Percentiles rank a stretch among this genome's conserved stretches.
These are phyloP conservation scores for Chenopodium formosanum DNA, from an alignment of 148 eudicot genomes.

Conservation along the genomic window DNA sequence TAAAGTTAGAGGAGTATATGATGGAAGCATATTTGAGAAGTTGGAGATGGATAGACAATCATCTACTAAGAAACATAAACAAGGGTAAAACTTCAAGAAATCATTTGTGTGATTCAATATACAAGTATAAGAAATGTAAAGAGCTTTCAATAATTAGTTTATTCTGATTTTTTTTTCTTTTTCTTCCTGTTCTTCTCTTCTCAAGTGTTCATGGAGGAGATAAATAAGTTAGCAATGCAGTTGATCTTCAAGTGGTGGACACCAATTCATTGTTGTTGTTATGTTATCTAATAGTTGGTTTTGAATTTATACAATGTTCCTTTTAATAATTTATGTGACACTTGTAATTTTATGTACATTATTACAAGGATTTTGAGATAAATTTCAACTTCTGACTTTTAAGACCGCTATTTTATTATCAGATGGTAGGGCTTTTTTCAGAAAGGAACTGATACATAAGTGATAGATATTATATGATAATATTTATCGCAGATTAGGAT, in stretches of 20 bases:
- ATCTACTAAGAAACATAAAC: slow-evolving; percentile 27
- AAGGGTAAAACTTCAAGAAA: slow-evolving; percentile 25
- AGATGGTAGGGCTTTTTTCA: no score
- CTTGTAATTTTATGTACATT: neutral
- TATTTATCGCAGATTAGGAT: no score
- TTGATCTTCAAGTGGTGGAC: neutral
- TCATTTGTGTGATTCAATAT: neutral
- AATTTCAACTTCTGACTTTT: no score
- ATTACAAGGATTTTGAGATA: no score
- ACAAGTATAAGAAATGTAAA: no score
- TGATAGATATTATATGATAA: no score
- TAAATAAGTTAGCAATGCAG: slow-evolving; percentile 8
- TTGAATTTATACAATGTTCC: neutral
- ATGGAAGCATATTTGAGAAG: slow-evolving; percentile 70
- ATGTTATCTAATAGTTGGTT: neutral
- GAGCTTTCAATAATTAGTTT: neutral
- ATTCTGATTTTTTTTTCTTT: neutral
- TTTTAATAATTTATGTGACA: neutral
- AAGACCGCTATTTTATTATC: no score
- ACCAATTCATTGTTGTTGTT: neutral
- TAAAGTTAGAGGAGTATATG: slow-evolving; percentile 54
- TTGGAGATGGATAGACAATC: slow-evolving; percentile 53
- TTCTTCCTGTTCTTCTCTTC: neutral
- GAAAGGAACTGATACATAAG: no score
- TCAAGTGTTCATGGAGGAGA: slow-evolving; percentile 2